Conservation (phyloP, 1,139 yeast genomes). For the Geotrichum phurueaensis region DNA sequence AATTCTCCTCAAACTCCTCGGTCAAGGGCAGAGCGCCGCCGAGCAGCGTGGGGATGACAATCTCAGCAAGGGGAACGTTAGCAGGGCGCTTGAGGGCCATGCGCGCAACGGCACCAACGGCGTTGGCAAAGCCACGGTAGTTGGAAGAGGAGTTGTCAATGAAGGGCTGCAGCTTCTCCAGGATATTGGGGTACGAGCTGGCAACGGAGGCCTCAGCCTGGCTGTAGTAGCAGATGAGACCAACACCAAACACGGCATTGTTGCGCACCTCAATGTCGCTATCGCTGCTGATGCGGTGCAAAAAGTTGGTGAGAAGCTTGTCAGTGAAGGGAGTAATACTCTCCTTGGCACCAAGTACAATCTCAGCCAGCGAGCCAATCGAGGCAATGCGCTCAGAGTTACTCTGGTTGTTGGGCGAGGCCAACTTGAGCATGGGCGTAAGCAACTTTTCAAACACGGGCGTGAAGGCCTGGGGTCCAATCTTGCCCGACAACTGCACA, state of each 20-base stretch:
- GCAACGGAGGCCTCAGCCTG: constrained; percentile 45
- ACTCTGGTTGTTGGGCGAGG: constrained; percentile 48
- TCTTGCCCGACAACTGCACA: constrained; percentile 64
- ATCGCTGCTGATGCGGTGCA: constrained; percentile 64
- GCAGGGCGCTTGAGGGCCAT: constrained; percentile 68
- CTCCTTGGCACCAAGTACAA: constrained; percentile 65
- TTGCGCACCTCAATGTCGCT: constrained; percentile 86
- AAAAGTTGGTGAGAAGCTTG: constrained; percentile 65
- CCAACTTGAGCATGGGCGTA: constrained; percentile 55
- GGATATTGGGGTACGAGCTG: constrained; percentile 60
- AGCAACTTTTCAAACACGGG: constrained; percentile 71
- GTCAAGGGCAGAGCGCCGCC: constrained; percentile 77
- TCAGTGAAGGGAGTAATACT: constrained; percentile 58
- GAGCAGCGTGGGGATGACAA: constrained; percentile 65
- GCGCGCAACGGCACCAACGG: constrained; percentile 96
- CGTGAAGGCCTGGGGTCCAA: constrained; percentile 71
- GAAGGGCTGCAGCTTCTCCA: constrained; percentile 60
- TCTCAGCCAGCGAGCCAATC: constrained; percentile 87
- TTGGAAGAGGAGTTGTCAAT: constrained; percentile 81
- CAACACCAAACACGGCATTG: constrained; percentile 94
- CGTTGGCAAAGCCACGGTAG: constrained; percentile 84
- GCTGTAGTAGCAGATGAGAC: constrained; percentile 64
- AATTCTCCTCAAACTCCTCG: constrained; percentile 87
- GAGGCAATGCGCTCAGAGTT: constrained; percentile 75
- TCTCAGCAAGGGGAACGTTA: constrained; percentile 73